A percentile compares a stretch with the other conserved stretches of the same genome.
phyloP scores from a whole-genome alignment of 345 rosid genomes.

The Cardamine occulta region DNA sequence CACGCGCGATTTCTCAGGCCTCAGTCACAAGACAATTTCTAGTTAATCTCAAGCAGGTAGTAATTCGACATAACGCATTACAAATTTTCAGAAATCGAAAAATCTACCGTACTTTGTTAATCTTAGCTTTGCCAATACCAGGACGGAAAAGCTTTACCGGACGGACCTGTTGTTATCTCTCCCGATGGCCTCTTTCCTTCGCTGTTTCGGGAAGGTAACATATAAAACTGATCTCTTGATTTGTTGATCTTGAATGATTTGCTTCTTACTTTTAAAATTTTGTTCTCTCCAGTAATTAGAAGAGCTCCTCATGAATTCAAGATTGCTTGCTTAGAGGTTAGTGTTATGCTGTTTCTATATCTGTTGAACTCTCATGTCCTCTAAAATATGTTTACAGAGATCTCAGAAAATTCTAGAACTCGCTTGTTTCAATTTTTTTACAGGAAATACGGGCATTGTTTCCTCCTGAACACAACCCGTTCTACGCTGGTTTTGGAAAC shows the following conservation, averaged over 20 bases:
- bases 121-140: constrained; percentile 35
- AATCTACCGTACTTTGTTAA: constrained; percentile 1
- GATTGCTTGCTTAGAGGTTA: constrained; percentile 98
- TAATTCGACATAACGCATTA: constrained; percentile 29
- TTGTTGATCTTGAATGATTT: constrained; percentile 9
- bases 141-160: constrained; percentile 96
- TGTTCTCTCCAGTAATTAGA: constrained; percentile 69
- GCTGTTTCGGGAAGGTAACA: constrained; percentile 83
- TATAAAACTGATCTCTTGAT: neutral
- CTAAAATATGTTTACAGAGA: neutral
- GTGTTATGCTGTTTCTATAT: constrained; percentile 38
- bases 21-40: constrained; percentile 83
- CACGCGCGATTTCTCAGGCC: constrained; percentile 96
- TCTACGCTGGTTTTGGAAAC: constrained; percentile 99
- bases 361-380: constrained; percentile 16
- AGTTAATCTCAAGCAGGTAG: constrained; percentile 94
- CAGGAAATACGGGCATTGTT: constrained; percentile 90
- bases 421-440: neutral
- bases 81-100: neutral
- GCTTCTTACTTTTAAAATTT: neutral
- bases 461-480: constrained; percentile 88
- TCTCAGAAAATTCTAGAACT: neutral
- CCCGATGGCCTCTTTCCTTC: constrained; percentile 99
- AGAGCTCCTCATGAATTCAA: constrained; percentile 99
- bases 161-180: constrained; percentile 96